phyloP scores from a whole-genome alignment of 371 early-diverging fungal species.

The Mortierella polycephala region DNA sequence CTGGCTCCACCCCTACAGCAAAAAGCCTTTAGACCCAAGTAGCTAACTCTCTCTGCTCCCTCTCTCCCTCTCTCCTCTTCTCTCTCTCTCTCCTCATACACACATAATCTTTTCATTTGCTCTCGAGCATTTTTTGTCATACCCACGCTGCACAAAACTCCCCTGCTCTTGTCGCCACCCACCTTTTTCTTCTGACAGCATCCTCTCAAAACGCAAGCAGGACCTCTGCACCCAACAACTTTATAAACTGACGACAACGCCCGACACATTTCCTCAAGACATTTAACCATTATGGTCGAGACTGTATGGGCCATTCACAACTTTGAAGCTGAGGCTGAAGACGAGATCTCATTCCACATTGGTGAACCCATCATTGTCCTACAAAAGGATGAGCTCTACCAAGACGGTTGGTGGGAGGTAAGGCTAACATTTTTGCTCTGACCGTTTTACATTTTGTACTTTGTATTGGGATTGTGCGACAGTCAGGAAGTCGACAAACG shows the following conservation, averaged over 20 bases:
- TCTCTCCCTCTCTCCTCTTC: not conserved
- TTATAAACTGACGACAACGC: not conserved
- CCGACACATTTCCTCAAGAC: not conserved
- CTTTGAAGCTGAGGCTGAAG: conserved; percentile 78
- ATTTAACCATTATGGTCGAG: conserved; percentile 52
- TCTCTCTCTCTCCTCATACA: not conserved
- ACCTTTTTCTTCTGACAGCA: not conserved
- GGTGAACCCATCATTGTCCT: conserved; percentile 81
- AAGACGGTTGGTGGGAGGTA: conserved; percentile 92
- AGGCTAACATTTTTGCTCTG: conserved; percentile 4
- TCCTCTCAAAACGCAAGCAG: not conserved
- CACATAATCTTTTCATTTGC: not conserved
- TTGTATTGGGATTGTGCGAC: not conserved
- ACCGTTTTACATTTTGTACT: not conserved
- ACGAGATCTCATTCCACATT: conserved; percentile 77
- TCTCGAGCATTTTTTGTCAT: not conserved
- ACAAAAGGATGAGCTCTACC: conserved; percentile 81
- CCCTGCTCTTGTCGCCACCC: not conserved
- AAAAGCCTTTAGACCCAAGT: too few relatives aligned
- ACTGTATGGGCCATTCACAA: conserved; percentile 74
- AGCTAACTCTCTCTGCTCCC: not conserved
- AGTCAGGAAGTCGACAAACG: too few relatives aligned
- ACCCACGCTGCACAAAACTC: not conserved
- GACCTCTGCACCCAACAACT: not conserved
- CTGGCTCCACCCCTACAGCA: not conserved